phyloP scores from a whole-genome alignment of 495 filamentous ascomycete species.

The Parathielavia hyrcaniae region DNA sequence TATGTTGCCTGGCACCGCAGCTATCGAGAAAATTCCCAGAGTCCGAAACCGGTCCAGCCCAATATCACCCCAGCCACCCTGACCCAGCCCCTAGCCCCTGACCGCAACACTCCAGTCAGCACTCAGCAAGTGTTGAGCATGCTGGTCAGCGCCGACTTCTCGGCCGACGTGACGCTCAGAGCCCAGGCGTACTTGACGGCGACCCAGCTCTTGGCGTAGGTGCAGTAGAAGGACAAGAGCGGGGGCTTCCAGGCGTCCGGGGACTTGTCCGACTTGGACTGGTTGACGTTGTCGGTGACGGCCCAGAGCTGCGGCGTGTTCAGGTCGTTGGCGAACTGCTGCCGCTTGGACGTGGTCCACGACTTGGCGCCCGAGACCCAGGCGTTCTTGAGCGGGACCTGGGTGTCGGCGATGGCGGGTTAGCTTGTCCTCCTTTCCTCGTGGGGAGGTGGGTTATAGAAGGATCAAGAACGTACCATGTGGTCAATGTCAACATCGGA shows the following conservation, averaged over 20 bases:
- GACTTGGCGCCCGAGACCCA: conserved; percentile 56
- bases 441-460: too few species aligned
- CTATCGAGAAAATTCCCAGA: too few species aligned
- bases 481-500: conserved; percentile 71
- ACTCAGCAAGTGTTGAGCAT: conserved; percentile 63
- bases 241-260: conserved; percentile 72
- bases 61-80: too few species aligned
- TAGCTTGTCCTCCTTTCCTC: too few species aligned
- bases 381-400: conserved; percentile 60
- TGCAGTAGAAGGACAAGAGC: conserved; percentile 61
- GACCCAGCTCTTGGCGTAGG: conserved; percentile 66
- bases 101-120: too few species aligned
- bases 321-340: conserved; percentile 67
- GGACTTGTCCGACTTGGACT: conserved; percentile 58
- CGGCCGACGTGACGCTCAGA: conserved; percentile 46
- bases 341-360: conserved; percentile 58
- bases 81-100: too few species aligned
- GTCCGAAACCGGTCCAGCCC: too few species aligned
- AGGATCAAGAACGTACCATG: conserved; percentile 35
- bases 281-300: conserved; percentile 69
- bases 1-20: too few species aligned
- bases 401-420: too few species aligned
- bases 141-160: conserved; percentile 51
- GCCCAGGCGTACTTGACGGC: conserved; percentile 59
- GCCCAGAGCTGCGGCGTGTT: conserved; percentile 63